A percentile compares a stretch with the other conserved stretches of the same genome.
Conservation (phyloP, 2,329 filamentous ascomycete species). For the Scytalidium sp. region DNA sequence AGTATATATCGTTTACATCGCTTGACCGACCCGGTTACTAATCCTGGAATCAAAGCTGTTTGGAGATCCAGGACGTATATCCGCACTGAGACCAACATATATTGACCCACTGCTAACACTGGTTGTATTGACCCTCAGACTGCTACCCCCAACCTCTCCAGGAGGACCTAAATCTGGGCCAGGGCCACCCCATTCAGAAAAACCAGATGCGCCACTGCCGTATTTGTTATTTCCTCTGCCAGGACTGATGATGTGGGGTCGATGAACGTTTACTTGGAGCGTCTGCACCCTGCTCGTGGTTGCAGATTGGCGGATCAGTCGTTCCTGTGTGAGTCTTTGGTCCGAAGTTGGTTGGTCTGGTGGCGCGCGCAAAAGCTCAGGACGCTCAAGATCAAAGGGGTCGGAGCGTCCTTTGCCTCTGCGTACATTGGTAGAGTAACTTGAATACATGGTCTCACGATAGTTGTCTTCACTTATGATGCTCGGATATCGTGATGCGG, state of each 20-base stretch:
- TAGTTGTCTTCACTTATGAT: slow-evolving; percentile 28
- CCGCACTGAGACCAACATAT: not conserved
- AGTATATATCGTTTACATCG: not conserved
- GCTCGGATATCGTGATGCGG: slow-evolving; percentile 23
- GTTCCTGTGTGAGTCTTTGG: not conserved
- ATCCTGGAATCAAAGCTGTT: not conserved
- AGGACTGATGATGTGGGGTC: slow-evolving; percentile 3
- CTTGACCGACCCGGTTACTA: not conserved
- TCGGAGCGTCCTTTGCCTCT: slow-evolving; percentile 60
- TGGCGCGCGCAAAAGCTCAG: slow-evolving; percentile 38
- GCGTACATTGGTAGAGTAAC: slow-evolving; percentile 35
- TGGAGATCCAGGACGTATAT: not conserved
- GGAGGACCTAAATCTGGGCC: slow-evolving; percentile 50
- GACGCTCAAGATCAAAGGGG: slow-evolving; percentile 61
- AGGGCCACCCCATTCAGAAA: slow-evolving; percentile 48
- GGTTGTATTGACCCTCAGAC: slow-evolving; percentile 15
- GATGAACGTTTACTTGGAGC: not conserved
- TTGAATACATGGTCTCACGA: slow-evolving; percentile 37
- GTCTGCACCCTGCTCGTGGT: not conserved
- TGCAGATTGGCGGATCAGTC: slow-evolving; percentile 3
- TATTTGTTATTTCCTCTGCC: slow-evolving; percentile 20
- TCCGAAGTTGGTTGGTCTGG: slow-evolving; percentile 1
- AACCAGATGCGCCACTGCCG: slow-evolving; percentile 17
- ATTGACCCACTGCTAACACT: not conserved
- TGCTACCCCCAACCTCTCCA: slow-evolving; percentile 14